Conservation (phyloP, 441 rosid species). For the Arabidopsis hybrid region DNA sequence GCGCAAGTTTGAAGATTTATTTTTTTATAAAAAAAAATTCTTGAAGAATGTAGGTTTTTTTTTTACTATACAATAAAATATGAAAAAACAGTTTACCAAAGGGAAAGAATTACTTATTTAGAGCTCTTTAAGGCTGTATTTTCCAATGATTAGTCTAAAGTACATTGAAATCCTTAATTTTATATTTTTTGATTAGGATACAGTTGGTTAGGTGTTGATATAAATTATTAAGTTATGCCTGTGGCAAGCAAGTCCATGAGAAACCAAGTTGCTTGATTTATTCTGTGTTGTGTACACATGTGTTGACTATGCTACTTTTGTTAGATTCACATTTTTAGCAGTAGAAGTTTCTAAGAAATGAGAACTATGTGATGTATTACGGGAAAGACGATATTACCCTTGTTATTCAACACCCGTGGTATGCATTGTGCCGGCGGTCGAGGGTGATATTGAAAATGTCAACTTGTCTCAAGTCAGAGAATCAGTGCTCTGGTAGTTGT, state of each 20-base stretch:
- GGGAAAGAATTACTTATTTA: background rate
- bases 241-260: slow-evolving; percentile 31
- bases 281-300: slow-evolving; percentile 17
- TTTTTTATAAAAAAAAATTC: background rate
- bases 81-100: background rate
- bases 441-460: slow-evolving; percentile 39
- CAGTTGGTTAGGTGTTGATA: slow-evolving; percentile 18
- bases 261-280: slow-evolving; percentile 39
- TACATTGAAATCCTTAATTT: slow-evolving; percentile 12
- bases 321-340: slow-evolving; percentile 16
- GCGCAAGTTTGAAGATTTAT: background rate
- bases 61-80: background rate
- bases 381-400: slow-evolving; percentile 5
- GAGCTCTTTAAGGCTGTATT: slow-evolving; percentile 1
- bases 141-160: slow-evolving; percentile 11
- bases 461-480: slow-evolving; percentile 37
- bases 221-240: background rate
- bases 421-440: background rate
- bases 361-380: background rate
- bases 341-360: slow-evolving; percentile 19
- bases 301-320: slow-evolving; percentile 30
- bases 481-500: slow-evolving; percentile 23
- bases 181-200: background rate
- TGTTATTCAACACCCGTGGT: slow-evolving; percentile 16
- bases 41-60: background rate